Evolutionary conservation across 148 eudicot genomes (phyloP).

Genomic region (Silene latifolia): DNA sequence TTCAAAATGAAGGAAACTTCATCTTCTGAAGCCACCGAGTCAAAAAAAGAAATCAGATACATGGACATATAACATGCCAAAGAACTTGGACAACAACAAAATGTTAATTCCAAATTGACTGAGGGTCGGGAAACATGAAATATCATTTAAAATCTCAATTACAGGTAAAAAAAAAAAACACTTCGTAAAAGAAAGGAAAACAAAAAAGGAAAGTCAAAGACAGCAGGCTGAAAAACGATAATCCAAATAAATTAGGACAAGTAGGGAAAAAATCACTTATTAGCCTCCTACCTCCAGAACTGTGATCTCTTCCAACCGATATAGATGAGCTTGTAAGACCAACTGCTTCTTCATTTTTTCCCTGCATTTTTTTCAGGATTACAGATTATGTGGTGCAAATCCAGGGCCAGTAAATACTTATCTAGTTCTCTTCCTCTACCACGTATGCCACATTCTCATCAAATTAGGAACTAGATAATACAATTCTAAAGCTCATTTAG

Average conservation of each 20-base stretch:
- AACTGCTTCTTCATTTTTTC: conserved; percentile 37
- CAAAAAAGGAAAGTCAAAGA: neutral
- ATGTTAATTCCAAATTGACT: too few species aligned
- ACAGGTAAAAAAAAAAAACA: neutral
- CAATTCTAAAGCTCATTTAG: neutral
- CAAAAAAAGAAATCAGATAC: neutral
- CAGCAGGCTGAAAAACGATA: neutral
- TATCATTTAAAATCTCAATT: too few species aligned
- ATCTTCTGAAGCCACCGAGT: conserved; percentile 36
- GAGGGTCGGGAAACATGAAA: too few species aligned
- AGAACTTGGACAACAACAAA: neutral
- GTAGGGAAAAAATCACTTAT: neutral
- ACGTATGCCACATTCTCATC: neutral
- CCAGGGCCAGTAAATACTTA: neutral
- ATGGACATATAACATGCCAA: neutral
- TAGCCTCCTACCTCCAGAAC: conserved; percentile 19
- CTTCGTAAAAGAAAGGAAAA: neutral
- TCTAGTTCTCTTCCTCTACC: neutral
- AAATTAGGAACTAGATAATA: neutral
- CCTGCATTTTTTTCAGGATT: conserved; percentile 35
- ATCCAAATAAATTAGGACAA: neutral
- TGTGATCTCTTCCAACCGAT: conserved; percentile 19
- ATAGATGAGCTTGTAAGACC: conserved; percentile 43
- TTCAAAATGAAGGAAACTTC: conserved; percentile 77
- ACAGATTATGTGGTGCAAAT: neutral